Conservation (phyloP, 495 filamentous ascomycete species). For the Penicillium arizonense region DNA sequence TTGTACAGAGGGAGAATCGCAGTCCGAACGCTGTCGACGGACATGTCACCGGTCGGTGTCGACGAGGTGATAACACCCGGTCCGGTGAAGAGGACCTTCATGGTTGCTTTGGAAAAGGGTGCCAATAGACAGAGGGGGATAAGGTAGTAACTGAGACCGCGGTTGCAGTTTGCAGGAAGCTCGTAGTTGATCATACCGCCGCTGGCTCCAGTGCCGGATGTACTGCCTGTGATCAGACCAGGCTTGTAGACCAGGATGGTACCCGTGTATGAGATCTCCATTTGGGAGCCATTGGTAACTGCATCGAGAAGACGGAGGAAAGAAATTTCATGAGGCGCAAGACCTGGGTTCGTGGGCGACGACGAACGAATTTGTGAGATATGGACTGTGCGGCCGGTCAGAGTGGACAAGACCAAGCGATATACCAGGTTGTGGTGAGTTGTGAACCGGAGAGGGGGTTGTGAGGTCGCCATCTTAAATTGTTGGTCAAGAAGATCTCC, state of each 20-base stretch:
- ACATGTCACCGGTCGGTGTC: slow-evolving; percentile 78
- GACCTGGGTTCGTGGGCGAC: slow-evolving; percentile 80
- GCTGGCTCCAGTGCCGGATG: slow-evolving; percentile 61
- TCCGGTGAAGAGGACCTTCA: slow-evolving; percentile 86
- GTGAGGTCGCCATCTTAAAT: slow-evolving; percentile 42
- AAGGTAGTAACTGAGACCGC: slow-evolving; percentile 91
- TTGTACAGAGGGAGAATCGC: slow-evolving; percentile 88
- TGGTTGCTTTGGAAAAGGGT: slow-evolving; percentile 83
- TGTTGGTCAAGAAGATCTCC: slow-evolving; percentile 10
- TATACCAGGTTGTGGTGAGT: slow-evolving; percentile 78
- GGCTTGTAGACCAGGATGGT: slow-evolving; percentile 89
- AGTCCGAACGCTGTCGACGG: slow-evolving; percentile 88
- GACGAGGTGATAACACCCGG: slow-evolving; percentile 91
- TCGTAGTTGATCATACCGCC: slow-evolving; percentile 76
- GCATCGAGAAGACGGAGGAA: slow-evolving; percentile 92
- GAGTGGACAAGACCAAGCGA: slow-evolving; percentile 84
- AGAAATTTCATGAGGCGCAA: slow-evolving; percentile 89
- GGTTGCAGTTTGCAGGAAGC: slow-evolving; percentile 67
- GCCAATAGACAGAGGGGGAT: slow-evolving; percentile 86
- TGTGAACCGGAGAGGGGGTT: slow-evolving; percentile 65
- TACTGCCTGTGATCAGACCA: slow-evolving; percentile 82
- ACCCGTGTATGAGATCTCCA: slow-evolving; percentile 94
- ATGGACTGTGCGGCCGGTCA: slow-evolving; percentile 85
- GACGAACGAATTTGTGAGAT: slow-evolving; percentile 90
- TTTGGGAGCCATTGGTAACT: slow-evolving; percentile 90